Conservation (phyloP, 1,139 yeast genomes). For the Saccharomycopsis hybrid region DNA sequence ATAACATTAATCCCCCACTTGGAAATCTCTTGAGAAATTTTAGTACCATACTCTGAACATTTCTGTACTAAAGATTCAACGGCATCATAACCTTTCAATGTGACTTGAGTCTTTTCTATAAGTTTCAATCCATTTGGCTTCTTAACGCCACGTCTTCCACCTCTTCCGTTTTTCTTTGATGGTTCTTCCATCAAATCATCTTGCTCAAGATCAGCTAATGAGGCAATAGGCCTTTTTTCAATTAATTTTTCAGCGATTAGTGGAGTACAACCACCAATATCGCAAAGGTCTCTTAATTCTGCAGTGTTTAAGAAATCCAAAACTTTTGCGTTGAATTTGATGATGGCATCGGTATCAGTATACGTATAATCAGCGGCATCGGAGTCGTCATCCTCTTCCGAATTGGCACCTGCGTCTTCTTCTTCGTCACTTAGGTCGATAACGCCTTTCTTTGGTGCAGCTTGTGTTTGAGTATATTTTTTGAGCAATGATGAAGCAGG, state of each 20-base stretch:
- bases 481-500: conserved; percentile 1
- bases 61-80: conserved; percentile 82
- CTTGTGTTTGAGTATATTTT: neutral
- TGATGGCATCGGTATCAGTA: conserved; percentile 24
- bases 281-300: conserved; percentile 67
- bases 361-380: conserved; percentile 35
- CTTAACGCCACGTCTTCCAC: conserved; percentile 21
- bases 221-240: conserved; percentile 57
- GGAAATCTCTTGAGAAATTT: conserved; percentile 64
- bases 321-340: conserved; percentile 33
- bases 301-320: conserved; percentile 76
- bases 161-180: conserved; percentile 23
- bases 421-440: conserved; percentile 27
- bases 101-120: conserved; percentile 61
- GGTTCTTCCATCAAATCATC: conserved; percentile 38
- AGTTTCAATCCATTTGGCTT: conserved; percentile 57
- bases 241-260: conserved; percentile 60
- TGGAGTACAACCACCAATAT: conserved; percentile 67
- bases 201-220: conserved; percentile 52
- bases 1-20: conserved; percentile 80
- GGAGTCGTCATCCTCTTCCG: conserved; percentile 40
- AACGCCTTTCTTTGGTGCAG: neutral
- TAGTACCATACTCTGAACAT: conserved; percentile 72
- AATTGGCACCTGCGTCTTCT: conserved; percentile 32
- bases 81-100: conserved; percentile 85